Percentiles rank a stretch among this genome's conserved stretches.
Evolutionary conservation across 805 yeast species (phyloP).

Genomic region (Wickerhamiella brachini): DNA sequence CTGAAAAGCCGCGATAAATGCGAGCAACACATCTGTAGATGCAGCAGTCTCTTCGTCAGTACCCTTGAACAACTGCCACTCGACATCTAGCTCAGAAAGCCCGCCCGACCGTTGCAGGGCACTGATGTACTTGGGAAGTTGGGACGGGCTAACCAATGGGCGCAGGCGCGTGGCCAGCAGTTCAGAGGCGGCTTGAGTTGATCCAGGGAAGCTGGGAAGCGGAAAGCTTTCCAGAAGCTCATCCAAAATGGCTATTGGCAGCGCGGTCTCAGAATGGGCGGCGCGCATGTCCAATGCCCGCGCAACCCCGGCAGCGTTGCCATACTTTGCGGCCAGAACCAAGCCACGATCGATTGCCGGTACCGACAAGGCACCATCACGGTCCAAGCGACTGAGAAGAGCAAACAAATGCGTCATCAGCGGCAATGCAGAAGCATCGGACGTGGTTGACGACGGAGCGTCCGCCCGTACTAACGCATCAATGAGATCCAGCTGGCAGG

Average conservation of each 20-base stretch:
- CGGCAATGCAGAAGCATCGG: neutral
- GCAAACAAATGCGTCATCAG: conserved; percentile 6
- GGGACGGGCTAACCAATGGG: neutral
- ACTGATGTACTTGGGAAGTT: conserved; percentile 13
- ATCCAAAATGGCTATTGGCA: conserved; percentile 9
- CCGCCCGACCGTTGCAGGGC: conserved; percentile 17
- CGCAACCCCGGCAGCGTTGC: conserved; percentile 19
- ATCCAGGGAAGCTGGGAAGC: conserved; percentile 8
- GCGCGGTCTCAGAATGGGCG: neutral
- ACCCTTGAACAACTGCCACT: conserved; percentile 12
- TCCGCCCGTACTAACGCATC: conserved; percentile 12
- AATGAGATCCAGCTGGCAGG: conserved; percentile 18
- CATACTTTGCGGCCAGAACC: conserved; percentile 15
- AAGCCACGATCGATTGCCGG: conserved; percentile 3
- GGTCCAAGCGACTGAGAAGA: conserved; percentile 4
- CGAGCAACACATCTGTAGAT: conserved; percentile 9
- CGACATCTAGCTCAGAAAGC: conserved; percentile 13
- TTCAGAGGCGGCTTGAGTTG: neutral
- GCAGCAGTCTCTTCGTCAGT: neutral
- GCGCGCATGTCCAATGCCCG: conserved; percentile 14
- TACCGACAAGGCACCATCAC: neutral
- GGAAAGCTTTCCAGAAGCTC: conserved; percentile 19
- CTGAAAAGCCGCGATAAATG: conserved; percentile 17
- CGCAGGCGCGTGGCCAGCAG: conserved; percentile 1
- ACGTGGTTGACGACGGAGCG: neutral